Evolutionary conservation across 2,329 filamentous ascomycete species (phyloP).

Genomic region (Arthrinium puccinioides): DNA sequence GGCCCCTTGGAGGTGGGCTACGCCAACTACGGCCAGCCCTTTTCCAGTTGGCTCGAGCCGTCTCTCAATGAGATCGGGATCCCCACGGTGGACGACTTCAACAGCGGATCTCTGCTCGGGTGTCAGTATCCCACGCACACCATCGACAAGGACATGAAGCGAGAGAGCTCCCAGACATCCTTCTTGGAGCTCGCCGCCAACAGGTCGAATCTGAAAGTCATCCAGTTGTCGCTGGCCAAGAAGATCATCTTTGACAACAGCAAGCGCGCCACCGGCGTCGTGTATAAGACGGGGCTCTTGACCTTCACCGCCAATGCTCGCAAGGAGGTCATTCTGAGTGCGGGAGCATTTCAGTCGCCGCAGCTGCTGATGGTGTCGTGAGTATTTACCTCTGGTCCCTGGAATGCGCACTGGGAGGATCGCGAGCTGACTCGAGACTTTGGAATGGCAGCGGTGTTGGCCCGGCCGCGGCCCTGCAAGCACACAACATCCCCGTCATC

Average conservation of each 20-base stretch:
- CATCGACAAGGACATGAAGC: slow-evolving; percentile 17
- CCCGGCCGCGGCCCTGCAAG: slow-evolving; percentile 15
- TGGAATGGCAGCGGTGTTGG: slow-evolving; percentile 31
- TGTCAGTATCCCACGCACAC: slow-evolving; percentile 23
- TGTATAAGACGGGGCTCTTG: slow-evolving; percentile 11
- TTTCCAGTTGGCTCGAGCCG: slow-evolving; percentile 28
- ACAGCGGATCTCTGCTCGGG: slow-evolving; percentile 33
- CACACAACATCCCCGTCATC: slow-evolving; percentile 38
- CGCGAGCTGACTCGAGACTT: not conserved
- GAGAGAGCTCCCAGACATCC: slow-evolving; percentile 1
- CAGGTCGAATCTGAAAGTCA: slow-evolving; percentile 7
- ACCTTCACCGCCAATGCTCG: slow-evolving; percentile 8
- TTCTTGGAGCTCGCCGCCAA: not conserved
- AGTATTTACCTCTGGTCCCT: not conserved
- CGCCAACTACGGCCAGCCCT: slow-evolving; percentile 46
- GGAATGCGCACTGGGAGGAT: not conserved
- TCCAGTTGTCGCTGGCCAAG: slow-evolving; percentile 29
- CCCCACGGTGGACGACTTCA: slow-evolving; percentile 26
- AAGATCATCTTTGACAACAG: slow-evolving; percentile 32
- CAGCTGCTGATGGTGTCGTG: slow-evolving; percentile 25
- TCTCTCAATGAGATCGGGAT: slow-evolving; percentile 35
- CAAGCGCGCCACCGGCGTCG: slow-evolving; percentile 24
- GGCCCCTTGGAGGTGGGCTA: slow-evolving; percentile 88
- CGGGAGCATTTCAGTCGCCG: slow-evolving; percentile 28
- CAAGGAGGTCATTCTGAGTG: slow-evolving; percentile 28